Evolutionary conservation across 306 rosid species (phyloP), one percentile per base, ranked within the genome.

Genomic region (Corylus heterophylla): DNA sequence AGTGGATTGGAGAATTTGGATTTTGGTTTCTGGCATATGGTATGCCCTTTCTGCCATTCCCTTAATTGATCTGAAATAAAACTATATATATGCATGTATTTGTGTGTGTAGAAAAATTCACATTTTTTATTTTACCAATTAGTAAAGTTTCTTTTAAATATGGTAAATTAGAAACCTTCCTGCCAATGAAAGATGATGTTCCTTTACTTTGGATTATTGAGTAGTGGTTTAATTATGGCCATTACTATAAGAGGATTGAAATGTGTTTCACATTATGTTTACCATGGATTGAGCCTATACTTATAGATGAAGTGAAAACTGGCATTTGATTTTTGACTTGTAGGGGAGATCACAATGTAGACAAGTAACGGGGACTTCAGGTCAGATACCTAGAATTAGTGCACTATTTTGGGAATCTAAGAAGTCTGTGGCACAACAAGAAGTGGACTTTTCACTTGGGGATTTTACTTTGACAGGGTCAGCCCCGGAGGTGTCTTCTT

Each of bases 351-450:
- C 82, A 69, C 80, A 54, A 76, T 73, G 61, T 76, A 81, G 76
- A 51, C 75, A 75, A 76, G 55, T 48, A 54, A 31, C 58, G 67
- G 55, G 80, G 61, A 76, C 58, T 71, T 76, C 87, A 27, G 54
- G 39, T 56, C 78, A 54, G 45, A 82, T 73, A 13, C 62, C 74
- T 29, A 76, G 91, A 86, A 75, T 87, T 74, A 79, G 59, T 75
- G 91, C 90, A 4, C 84, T 93, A 1, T 93, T 90, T 87, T 91
- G 97, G 92, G 88, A 85, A 62, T 71, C 89, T 20, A 86, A 84
- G 82, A 87, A 81, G 80, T 84, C 84, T 4, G 71, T 61, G 7
- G 88, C 62, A 70, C 84, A 84, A 52, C 74, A 82, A 76, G 80
- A 83, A 74, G 2, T 81, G 69, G 86, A 84, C 76, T 68, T 78